Base-by-base conservation (phyloP, 2,329 filamentous ascomycete species). In the Aspergillus transmontanensis region DNA sequence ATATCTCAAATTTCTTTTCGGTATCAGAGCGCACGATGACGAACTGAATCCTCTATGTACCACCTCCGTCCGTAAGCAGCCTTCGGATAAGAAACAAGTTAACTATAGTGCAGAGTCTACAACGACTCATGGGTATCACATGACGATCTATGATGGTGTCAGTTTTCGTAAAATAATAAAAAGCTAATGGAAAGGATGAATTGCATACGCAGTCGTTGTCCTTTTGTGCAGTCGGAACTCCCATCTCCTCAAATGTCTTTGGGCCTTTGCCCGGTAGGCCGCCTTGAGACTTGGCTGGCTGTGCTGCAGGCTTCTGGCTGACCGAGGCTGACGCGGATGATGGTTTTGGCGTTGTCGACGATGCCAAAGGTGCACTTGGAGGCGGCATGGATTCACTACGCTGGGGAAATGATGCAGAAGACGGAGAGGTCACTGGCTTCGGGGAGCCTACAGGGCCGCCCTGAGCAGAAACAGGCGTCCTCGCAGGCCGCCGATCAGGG, bases 191-290 rank as follows among this genome's bases (percentile, higher is more conserved):
- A 11, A 23, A 57, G 30, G 34, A 14, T 4, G 39, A 41, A 55
- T 61, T 26, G 82, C 86, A 82, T 87, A 97, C 94, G 83, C 94
- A 99, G 79, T 98, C 94, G 69, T 87, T 87, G n/a, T 97, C 92
- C 65, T 89, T 86, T 78, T 95, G 94, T 55, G 85, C 89, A 72
- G 89, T 86, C 7, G 93, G 92, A 71, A 99, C 94, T 45, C 95
- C 95, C 95, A 99, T 99, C 75, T 96, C 94, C 75, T 97, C 94
- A 77, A 99, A 99, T 0, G 95, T 98, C 71, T 95, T 92, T 1
- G 95, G 94, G 12, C 94, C 95, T 74, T 93, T 92, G 57, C 85
- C 85, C 36, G 86, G 82, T 53, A 81, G 76, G 66, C 78, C 80
- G 48, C 66, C 60, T 64, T 67, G 46, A 62, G 62, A 46, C 61